Percentiles rank a stretch among this genome's conserved stretches.
Conservation (phyloP, 345 rosid genomes). For the Eucalyptus leucophloia region DNA sequence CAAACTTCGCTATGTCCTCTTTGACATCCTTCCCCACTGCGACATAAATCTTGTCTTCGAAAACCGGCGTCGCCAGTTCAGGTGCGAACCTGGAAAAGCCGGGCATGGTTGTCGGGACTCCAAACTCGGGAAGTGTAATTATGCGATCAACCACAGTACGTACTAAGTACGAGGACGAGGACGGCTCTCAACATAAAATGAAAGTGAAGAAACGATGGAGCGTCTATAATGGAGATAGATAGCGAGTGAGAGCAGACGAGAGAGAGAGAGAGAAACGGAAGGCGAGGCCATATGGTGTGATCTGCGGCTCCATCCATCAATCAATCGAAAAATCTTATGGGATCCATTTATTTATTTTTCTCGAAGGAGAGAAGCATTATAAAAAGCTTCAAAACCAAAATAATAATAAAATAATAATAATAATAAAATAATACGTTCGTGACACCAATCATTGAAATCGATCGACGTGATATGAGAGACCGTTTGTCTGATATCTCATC, state of each 20-base stretch:
- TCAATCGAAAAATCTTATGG: too few relatives aligned
- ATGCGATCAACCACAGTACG: background rate
- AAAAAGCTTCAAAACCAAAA: background rate
- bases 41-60: slow-evolving; percentile 55
- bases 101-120: background rate
- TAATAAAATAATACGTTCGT: too few relatives aligned
- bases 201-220: background rate
- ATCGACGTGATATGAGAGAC: too few relatives aligned
- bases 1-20: slow-evolving; percentile 31
- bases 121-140: slow-evolving; percentile 7
- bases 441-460: too few relatives aligned
- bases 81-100: slow-evolving; percentile 11
- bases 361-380: too few relatives aligned
- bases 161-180: background rate
- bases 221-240: background rate
- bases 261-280: background rate
- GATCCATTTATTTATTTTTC: too few relatives aligned
- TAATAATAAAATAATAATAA: too few relatives aligned
- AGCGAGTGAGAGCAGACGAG: background rate
- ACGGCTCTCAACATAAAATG: background rate
- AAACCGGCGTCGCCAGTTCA: slow-evolving; percentile 21
- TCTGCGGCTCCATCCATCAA: too few relatives aligned
- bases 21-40: slow-evolving; percentile 58
- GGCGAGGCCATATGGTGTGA: too few relatives aligned
- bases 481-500: too few relatives aligned